Evolutionary conservation across 192 early-diverging fungal genomes (phyloP).

Genomic region (Backusella sp.): DNA sequence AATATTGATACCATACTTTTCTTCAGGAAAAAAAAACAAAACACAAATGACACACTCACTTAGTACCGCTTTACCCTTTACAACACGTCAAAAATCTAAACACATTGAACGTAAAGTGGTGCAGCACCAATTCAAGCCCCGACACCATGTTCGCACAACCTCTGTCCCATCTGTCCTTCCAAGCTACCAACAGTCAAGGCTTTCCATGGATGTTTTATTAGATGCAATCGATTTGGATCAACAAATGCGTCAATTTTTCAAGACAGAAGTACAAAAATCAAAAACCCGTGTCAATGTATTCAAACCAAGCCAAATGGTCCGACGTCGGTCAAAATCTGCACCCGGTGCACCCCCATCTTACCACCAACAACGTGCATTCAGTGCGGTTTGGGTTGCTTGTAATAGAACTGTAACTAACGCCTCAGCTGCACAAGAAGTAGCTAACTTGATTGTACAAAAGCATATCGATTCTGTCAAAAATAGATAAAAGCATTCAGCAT

Average conservation of each 20-base stretch:
- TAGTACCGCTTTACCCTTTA: conserved; percentile 3
- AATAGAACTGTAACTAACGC: neutral
- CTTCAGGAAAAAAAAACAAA: neutral
- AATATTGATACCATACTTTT: neutral
- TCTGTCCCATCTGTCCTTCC: conserved; percentile 10
- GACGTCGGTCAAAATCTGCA: conserved; percentile 20
- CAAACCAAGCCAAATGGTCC: neutral
- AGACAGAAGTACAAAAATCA: conserved; percentile 19
- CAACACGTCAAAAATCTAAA: conserved; percentile 3
- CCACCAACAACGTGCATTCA: conserved; percentile 14
- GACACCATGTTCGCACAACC: conserved; percentile 12
- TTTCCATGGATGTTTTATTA: conserved; percentile 25
- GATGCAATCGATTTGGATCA: conserved; percentile 33
- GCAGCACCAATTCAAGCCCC: conserved; percentile 1
- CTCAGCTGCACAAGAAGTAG: conserved; percentile 13
- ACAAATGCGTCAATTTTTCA: conserved; percentile 26
- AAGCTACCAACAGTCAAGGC: conserved; percentile 1
- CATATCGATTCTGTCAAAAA: conserved; percentile 16
- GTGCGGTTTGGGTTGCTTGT: conserved; percentile 4
- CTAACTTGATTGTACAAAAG: conserved; percentile 18
- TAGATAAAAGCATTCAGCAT: conserved; percentile 1
- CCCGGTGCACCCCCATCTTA: conserved; percentile 16
- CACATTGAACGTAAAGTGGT: neutral
- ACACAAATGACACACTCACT: conserved; percentile 14
- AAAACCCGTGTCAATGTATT: neutral